phyloP scores from a whole-genome alignment of 257 asterid genomes.

The Solanum arcanum region DNA sequence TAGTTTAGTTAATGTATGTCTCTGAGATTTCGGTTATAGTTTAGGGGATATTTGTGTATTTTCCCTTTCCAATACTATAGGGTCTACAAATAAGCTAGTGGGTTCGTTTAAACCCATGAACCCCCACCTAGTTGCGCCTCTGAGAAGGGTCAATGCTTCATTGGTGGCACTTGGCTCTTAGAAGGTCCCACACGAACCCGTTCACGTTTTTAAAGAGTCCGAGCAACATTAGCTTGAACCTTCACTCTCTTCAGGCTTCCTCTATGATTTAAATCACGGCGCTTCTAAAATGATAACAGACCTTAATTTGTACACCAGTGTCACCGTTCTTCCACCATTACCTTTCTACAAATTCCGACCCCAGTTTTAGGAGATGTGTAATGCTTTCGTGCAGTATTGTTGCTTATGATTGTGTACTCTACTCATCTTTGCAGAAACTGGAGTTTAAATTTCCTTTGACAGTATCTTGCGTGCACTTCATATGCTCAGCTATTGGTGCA shows the following conservation, averaged over 20 bases:
- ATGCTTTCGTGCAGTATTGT: not conserved
- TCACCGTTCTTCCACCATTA: not conserved
- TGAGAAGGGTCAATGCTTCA: not conserved
- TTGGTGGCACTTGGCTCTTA: not conserved
- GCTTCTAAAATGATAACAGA: not conserved
- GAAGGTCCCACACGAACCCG: too few relatives aligned
- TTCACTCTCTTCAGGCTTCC: too few relatives aligned
- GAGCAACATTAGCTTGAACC: too few relatives aligned
- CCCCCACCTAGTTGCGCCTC: too few relatives aligned
- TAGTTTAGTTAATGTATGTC: too few relatives aligned
- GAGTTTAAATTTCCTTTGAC: not conserved
- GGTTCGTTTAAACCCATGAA: too few relatives aligned
- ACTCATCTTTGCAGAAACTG: not conserved
- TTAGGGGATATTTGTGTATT: too few relatives aligned
- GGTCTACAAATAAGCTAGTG: too few relatives aligned
- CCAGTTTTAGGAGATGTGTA: not conserved
- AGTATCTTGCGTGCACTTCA: conserved; percentile 22
- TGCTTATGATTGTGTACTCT: not conserved
- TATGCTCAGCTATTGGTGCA: conserved; percentile 57
- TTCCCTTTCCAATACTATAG: too few relatives aligned
- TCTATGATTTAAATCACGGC: not conserved
- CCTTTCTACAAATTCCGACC: not conserved
- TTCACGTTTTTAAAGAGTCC: too few relatives aligned
- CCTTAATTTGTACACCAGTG: not conserved
- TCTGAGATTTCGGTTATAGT: too few relatives aligned